Percentiles rank a stretch among this genome's conserved stretches.
These are phyloP conservation scores for Nicotiana attenuata DNA, from an alignment of 257 asterid genomes.

Conservation along the genomic window DNA sequence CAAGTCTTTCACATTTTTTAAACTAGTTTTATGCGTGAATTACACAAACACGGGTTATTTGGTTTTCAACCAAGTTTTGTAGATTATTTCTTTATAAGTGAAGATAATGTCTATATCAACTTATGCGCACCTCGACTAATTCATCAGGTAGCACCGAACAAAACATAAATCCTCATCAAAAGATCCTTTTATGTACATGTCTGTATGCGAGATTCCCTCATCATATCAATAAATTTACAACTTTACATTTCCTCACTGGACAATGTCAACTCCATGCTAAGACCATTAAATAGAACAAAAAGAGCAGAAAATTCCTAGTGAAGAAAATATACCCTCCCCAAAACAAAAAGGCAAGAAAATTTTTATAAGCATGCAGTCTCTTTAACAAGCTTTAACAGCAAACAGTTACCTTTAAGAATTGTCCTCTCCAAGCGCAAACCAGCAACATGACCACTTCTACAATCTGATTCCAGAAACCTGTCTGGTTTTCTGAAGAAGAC, in stretches of 20 bases:
- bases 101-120: background rate
- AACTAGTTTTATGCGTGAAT: background rate
- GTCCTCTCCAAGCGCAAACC: constrained; percentile 79
- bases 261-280: background rate
- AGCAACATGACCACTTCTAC: constrained; percentile 46
- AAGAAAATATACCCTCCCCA: background rate
- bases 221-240: background rate
- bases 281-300: constrained; percentile 4
- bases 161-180: background rate
- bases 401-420: constrained; percentile 48
- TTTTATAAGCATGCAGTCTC: background rate
- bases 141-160: background rate
- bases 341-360: background rate
- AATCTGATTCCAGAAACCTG: constrained; percentile 53
- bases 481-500: constrained; percentile 82
- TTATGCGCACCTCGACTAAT: background rate
- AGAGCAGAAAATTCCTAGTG: background rate
- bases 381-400: background rate
- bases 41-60: background rate
- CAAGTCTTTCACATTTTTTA: background rate
- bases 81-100: background rate
- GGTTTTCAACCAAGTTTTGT: background rate
- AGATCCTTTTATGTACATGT: background rate
- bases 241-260: background rate
- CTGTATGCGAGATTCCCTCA: background rate